Evolutionary conservation across 192 early-diverging fungal species (phyloP).

Genomic region (Diversispora eburnea): DNA sequence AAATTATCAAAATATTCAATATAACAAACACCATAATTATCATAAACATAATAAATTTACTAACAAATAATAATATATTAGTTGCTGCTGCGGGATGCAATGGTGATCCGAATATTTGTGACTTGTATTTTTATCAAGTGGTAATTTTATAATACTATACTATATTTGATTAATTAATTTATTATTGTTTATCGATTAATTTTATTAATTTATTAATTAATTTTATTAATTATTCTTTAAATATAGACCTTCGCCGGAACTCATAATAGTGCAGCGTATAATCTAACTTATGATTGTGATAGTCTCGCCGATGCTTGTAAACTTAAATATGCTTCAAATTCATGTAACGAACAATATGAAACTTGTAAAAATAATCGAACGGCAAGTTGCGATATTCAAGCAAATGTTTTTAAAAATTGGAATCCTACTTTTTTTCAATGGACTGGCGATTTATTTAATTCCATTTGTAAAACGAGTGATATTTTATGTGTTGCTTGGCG

Average conservation of each 20-base stretch:
- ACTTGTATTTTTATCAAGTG: conserved; percentile 47
- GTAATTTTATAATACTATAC: not conserved
- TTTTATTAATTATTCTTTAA: not conserved
- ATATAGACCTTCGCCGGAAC: conserved; percentile 41
- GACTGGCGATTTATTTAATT: conserved; percentile 36
- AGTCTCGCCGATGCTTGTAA: conserved; percentile 28
- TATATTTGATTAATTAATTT: too few species aligned
- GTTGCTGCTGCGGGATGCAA: conserved; percentile 24
- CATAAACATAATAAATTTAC: too few species aligned
- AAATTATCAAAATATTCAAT: too few species aligned
- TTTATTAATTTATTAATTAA: too few species aligned
- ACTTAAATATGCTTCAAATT: conserved; percentile 18
- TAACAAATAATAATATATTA: too few species aligned
- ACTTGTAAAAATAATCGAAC: conserved; percentile 33
- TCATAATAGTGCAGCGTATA: conserved; percentile 37
- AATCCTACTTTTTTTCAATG: too few species aligned
- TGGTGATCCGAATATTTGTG: conserved; percentile 30
- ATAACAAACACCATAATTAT: too few species aligned
- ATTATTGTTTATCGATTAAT: too few species aligned
- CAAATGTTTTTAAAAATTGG: conserved; percentile 31
- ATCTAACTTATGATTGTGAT: conserved; percentile 37
- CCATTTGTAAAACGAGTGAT: conserved; percentile 36
- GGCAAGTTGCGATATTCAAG: conserved; percentile 31
- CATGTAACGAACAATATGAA: conserved; percentile 31
- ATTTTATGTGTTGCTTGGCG: conserved; percentile 37